Base-by-base conservation (phyloP, 495 filamentous ascomycete genomes). In the Acidiella bohemica region DNA sequence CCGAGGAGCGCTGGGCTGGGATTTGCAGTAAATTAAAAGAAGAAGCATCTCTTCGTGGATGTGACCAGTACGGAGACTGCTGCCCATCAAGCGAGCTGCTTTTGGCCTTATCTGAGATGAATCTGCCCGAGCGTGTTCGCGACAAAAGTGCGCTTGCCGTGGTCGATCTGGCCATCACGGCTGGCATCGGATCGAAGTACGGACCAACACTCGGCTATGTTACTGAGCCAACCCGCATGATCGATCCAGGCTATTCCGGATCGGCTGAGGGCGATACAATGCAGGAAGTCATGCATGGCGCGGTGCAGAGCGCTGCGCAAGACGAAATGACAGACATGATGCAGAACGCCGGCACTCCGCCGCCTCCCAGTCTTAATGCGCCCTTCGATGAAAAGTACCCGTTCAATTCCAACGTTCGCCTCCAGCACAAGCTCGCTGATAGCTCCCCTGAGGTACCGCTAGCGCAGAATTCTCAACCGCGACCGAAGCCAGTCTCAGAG, bases 131-230 rank as follows among this genome's bases (percentile, higher is more conserved):
- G 4, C 8, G 42, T 59, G 1, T 44, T 50, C 1, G 10, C 20
- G 1, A 42, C 59, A 39, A 55, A 44, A 18, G 29, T 44, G 18
- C 50, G 41, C 53, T 63, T 26, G 62, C 58, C 11, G 41, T 67
- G 25, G 50, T 69, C 16, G 66, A 69, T 43, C 57, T 67, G 0
- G 47, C 67, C 1, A 39, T 69, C 13, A 56, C 51, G 6, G 42
- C 44, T 4, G 63, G 62, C 19, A 43, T 36, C 4, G 56, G 61
- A 1, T 45, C 39, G 36, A 65, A 57, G 39, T 23, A 53, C 6
- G 43, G 41, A 5, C 30, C 46, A 0, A 42, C 34, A 12, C 40
- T 42, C 14, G 12, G 32, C 2, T 59, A 59, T 39, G 28, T 58
- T 7, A 51, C 28, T 4, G 39, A 48, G 20, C 58, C 50, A 18